Evolutionary conservation across 805 yeast species (phyloP).

Genomic region (Metschnikowia cerradonensis): DNA sequence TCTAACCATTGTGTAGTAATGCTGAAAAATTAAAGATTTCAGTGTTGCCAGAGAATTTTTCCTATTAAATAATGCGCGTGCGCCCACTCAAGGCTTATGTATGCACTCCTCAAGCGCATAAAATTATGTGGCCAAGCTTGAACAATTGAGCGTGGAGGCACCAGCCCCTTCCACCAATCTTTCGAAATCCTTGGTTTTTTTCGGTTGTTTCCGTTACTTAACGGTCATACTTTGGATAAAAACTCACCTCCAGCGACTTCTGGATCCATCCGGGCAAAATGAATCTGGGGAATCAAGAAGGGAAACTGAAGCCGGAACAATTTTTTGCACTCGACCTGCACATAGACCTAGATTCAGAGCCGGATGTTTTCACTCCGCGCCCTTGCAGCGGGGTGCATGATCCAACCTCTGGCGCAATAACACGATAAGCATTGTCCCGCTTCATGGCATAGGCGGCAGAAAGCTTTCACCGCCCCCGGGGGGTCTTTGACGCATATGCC

Average conservation of each 20-base stretch:
- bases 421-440: neutral
- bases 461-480: too few relatives aligned
- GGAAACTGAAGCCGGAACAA: constrained; percentile 4
- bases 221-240: neutral
- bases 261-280: too few relatives aligned
- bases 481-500: neutral
- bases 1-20: constrained; percentile 55
- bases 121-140: neutral
- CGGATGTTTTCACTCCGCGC: constrained; percentile 17
- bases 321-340: constrained; percentile 4
- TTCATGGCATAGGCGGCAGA: neutral
- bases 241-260: too few relatives aligned
- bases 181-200: too few relatives aligned
- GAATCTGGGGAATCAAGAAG: too few relatives aligned
- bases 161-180: neutral
- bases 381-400: constrained; percentile 8
- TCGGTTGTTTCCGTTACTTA: too few relatives aligned
- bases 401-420: neutral
- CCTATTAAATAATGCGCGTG: constrained; percentile 2
- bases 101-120: constrained; percentile 7
- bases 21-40: neutral
- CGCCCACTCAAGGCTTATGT: constrained; percentile 2
- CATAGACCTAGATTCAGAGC: neutral
- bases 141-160: neutral
- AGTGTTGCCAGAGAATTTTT: constrained; percentile 2